Conservation (phyloP, 2,329 filamentous ascomycete species). For the Cladobotryum protrusum region DNA sequence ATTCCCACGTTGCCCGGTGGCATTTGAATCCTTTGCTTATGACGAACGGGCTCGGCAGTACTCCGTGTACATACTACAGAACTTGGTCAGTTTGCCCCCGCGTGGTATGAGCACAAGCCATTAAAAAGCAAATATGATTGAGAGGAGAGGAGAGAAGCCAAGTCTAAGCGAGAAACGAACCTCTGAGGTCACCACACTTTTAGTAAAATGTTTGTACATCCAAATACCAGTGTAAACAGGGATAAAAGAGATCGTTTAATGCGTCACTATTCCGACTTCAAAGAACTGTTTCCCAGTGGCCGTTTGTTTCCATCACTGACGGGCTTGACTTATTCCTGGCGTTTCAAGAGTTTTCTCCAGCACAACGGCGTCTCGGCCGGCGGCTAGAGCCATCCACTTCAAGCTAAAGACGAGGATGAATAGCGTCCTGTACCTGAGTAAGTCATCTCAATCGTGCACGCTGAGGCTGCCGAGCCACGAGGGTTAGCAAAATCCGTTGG, state of each 20-base stretch:
- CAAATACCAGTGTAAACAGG: too few species aligned
- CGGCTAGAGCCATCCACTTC: background rate
- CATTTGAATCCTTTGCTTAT: too few species aligned
- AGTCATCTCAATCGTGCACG: slow-evolving; percentile 6
- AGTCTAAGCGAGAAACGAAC: background rate
- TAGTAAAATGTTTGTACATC: too few species aligned
- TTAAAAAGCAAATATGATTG: background rate
- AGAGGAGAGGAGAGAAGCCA: background rate
- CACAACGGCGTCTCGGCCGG: background rate
- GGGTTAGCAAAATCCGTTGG: slow-evolving; percentile 7
- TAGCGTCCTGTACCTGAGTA: slow-evolving; percentile 12
- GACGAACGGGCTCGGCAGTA: too few species aligned
- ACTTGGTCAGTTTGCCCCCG: background rate
- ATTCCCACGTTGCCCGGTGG: too few species aligned
- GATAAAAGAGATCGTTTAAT: too few species aligned
- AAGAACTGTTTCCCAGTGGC: too few species aligned
- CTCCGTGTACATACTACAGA: background rate
- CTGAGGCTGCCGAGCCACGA: slow-evolving; percentile 11
- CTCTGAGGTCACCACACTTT: background rate
- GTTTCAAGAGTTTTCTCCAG: too few species aligned
- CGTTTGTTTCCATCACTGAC: too few species aligned
- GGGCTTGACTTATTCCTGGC: too few species aligned
- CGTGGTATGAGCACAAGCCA: background rate
- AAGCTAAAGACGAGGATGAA: background rate
- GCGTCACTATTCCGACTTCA: too few species aligned